Percentiles rank a stretch among this genome's conserved stretches.
Conservation (phyloP, 2,329 filamentous ascomycete species). For the Phialemonium atrogriseum region DNA sequence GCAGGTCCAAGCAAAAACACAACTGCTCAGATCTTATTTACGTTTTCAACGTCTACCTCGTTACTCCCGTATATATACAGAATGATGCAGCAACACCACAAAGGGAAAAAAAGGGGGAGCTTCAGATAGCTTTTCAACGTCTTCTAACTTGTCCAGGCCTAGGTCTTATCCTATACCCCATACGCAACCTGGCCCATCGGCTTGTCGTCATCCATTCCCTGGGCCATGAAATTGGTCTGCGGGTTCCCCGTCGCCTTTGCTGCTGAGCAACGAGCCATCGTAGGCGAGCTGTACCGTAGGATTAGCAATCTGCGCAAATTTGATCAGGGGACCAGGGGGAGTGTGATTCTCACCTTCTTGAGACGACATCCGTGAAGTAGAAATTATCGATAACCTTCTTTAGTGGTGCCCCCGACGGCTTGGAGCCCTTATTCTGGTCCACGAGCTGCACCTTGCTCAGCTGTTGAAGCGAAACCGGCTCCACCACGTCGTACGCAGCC, state of each 20-base stretch:
- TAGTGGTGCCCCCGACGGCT: constrained; percentile 63
- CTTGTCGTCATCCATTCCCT: constrained; percentile 56
- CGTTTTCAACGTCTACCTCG: too few species aligned
- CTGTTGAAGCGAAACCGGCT: constrained; percentile 64
- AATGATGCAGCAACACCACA: too few species aligned
- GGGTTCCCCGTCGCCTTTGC: constrained; percentile 78
- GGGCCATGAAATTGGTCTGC: constrained; percentile 71
- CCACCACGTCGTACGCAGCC: constrained; percentile 82
- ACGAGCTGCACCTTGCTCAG: constrained; percentile 92
- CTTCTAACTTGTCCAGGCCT: too few species aligned
- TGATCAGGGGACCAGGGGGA: background rate
- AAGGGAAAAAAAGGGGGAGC: too few species aligned
- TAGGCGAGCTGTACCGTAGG: constrained; percentile 65
- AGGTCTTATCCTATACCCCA: constrained; percentile 41
- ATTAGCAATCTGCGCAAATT: background rate
- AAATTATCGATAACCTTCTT: constrained; percentile 91
- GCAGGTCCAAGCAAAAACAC: too few species aligned
- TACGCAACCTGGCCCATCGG: constrained; percentile 55
- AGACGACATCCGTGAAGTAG: constrained; percentile 96
- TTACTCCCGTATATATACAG: too few species aligned
- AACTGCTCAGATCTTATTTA: too few species aligned
- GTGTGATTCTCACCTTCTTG: constrained; percentile 66
- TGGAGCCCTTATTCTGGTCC: constrained; percentile 87
- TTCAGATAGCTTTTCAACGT: too few species aligned
- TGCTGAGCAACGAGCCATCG: constrained; percentile 95